A percentile compares a stretch with the other conserved stretches of the same genome.
Conservation (phyloP, 768 basidiomycete species). For the Amanita fuliginea region DNA sequence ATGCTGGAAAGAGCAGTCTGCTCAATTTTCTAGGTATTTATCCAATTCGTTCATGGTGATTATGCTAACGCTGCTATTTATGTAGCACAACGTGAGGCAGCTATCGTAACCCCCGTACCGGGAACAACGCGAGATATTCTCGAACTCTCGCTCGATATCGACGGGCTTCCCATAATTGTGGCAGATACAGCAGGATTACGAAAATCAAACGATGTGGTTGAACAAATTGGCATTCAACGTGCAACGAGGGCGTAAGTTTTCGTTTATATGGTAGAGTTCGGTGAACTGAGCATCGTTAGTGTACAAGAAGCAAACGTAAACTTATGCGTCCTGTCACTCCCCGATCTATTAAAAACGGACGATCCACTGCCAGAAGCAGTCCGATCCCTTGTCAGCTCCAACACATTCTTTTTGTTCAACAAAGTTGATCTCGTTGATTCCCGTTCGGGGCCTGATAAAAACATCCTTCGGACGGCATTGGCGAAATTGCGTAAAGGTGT, state of each 20-base stretch:
- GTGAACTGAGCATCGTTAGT: conserved; percentile 24
- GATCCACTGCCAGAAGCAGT: conserved; percentile 34
- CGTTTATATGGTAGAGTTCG: background rate
- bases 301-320: conserved; percentile 58
- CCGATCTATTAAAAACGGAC: conserved; percentile 23
- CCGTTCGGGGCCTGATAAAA: background rate
- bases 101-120: conserved; percentile 80
- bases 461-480: background rate
- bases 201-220: conserved; percentile 56
- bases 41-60: conserved; percentile 6
- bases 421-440: conserved; percentile 48
- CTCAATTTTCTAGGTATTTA: conserved; percentile 70
- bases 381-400: conserved; percentile 32
- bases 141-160: conserved; percentile 80
- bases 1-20: conserved; percentile 88
- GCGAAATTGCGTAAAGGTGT: background rate
- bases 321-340: conserved; percentile 73
- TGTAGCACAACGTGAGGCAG: conserved; percentile 75
- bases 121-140: conserved; percentile 88
- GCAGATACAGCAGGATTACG: conserved; percentile 85
- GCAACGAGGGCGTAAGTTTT: conserved; percentile 53
- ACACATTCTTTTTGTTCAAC: conserved; percentile 69
- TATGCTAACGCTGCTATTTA: background rate
- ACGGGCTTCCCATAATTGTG: conserved; percentile 70
- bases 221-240: conserved; percentile 71